Base-by-base conservation (phyloP, 805 yeast species). In the Candida namnaoensis region DNA sequence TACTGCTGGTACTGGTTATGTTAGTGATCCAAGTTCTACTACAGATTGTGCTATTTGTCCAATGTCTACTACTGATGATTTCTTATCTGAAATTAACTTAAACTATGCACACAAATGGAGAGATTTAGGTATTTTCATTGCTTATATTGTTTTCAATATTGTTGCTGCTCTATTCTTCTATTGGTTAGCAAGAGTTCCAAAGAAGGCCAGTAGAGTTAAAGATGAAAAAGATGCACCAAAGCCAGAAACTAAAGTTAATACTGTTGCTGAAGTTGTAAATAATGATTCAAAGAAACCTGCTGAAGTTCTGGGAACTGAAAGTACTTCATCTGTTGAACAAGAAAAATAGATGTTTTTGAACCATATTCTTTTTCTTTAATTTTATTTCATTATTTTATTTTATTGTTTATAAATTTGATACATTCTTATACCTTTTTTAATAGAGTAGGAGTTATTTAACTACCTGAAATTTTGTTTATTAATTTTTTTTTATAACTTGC, bases 171-270 rank as follows among this genome's bases (percentile, higher is more conserved):
- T 61, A 2, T 71, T 66, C 52, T 52, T 69, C 47, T 72, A 81
- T 69, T 79, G 84, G 82, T 55, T 76, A 26, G 76, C 79, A 11
- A 76, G 93, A 70, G 91, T 83, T 46, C 93, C 93, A 42, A 82
- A 82, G 72, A 52, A 74, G 71, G 47, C 58, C 32, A 56, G 56
- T 40, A 59, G 65, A 45, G 64, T 61, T 35, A 39, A 59, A 38
- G 54, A 51, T 13, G 52, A 47, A 39, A 35, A 30, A 13, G 13
- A 7, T 12, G 11, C 3, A 8, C 33, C 33, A 30, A 35, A 30
- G 5, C 23, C 23, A 12, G 33, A 30, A 30, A 3, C 33, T 11
- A 30, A 11, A 8, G n/a, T 4, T 12, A 13, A 12, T 6, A 30
- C 13, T 12, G 4, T 3, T 11, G 2, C 13, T 30, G n/a, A 30